Conservation (phyloP, 2,329 filamentous ascomycete genomes). For the Immersiporthe knoxdaviesiana region DNA sequence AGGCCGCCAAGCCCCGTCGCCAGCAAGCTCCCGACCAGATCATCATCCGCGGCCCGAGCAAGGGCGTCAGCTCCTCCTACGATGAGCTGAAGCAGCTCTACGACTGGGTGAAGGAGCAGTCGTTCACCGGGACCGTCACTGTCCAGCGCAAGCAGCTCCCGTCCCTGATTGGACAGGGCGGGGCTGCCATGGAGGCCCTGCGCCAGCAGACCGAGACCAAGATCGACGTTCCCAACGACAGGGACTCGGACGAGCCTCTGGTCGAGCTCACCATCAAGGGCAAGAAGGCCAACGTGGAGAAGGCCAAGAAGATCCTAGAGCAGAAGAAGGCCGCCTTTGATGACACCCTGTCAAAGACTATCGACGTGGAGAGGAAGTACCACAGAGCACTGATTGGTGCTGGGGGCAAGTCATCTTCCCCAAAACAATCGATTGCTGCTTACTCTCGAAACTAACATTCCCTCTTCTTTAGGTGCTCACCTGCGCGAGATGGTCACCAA, state of each 20-base stretch:
- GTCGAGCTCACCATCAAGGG: slow-evolving; percentile 93
- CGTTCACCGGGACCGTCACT: slow-evolving; percentile 75
- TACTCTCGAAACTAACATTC: slow-evolving; percentile 37
- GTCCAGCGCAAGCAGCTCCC: slow-evolving; percentile 92
- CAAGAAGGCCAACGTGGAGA: slow-evolving; percentile 85
- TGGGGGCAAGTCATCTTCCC: slow-evolving; percentile 67
- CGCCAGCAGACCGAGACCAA: slow-evolving; percentile 82
- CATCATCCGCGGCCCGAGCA: slow-evolving; percentile 86
- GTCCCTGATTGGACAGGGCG: slow-evolving; percentile 90
- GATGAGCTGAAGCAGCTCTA: slow-evolving; percentile 88
- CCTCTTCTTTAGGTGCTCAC: slow-evolving; percentile 70
- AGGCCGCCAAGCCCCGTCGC: slow-evolving; percentile 66
- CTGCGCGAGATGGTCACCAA: slow-evolving; percentile 84
- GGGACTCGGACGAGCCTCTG: slow-evolving; percentile 69
- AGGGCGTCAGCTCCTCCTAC: slow-evolving; percentile 87
- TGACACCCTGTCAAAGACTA: slow-evolving; percentile 79
- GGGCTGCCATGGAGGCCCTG: slow-evolving; percentile 87
- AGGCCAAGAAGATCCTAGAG: slow-evolving; percentile 87
- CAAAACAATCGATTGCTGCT: not conserved
- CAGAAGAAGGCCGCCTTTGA: slow-evolving; percentile 88
- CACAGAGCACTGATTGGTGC: slow-evolving; percentile 88
- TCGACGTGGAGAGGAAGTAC: slow-evolving; percentile 93
- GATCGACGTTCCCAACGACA: slow-evolving; percentile 86
- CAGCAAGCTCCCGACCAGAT: slow-evolving; percentile 88
- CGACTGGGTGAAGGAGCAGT: slow-evolving; percentile 89